Percentiles rank a stretch among this genome's conserved stretches.
phyloP scores from a whole-genome alignment of 495 filamentous ascomycete genomes.

The Tuber aestivum region DNA sequence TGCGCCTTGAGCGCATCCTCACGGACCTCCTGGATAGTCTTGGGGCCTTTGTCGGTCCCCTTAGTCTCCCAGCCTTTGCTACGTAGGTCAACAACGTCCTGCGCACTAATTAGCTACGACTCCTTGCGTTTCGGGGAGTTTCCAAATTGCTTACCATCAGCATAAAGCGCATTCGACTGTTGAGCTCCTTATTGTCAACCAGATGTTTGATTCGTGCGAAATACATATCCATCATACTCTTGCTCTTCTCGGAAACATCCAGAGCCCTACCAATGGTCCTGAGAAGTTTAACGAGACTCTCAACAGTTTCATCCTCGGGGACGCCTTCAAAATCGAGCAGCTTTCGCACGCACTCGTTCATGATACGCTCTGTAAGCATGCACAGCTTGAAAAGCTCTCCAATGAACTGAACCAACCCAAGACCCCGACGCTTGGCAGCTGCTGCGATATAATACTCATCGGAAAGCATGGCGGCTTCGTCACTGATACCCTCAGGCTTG shows the following conservation, averaged over 20 bases:
- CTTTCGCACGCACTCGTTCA: constrained; percentile 98
- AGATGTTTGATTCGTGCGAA: constrained; percentile 78
- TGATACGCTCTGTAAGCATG: constrained; percentile 98
- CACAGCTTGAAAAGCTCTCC: constrained; percentile 96
- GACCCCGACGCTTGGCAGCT: constrained; percentile 90
- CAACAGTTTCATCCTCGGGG: constrained; percentile 92
- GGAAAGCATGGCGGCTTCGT: constrained; percentile 76
- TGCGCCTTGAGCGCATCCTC: constrained; percentile 72
- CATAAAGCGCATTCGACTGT: constrained; percentile 90
- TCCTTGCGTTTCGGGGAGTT: not conserved
- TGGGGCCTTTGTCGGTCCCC: constrained; percentile 85
- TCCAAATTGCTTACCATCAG: constrained; percentile 58
- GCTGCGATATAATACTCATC: constrained; percentile 97
- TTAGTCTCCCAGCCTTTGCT: constrained; percentile 70
- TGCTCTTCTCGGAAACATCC: constrained; percentile 72
- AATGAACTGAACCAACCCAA: constrained; percentile 98
- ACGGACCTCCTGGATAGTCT: constrained; percentile 88
- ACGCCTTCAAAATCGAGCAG: constrained; percentile 89
- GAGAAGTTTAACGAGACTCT: constrained; percentile 86
- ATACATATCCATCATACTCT: constrained; percentile 84
- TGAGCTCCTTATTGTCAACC: constrained; percentile 67
- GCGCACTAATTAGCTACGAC: constrained; percentile 16
- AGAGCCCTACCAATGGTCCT: constrained; percentile 84
- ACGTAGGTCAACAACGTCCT: constrained; percentile 83
- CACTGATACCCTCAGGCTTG: constrained; percentile 67